Conservation (phyloP, 345 rosid genomes). For the Cochlearia excelsa region DNA sequence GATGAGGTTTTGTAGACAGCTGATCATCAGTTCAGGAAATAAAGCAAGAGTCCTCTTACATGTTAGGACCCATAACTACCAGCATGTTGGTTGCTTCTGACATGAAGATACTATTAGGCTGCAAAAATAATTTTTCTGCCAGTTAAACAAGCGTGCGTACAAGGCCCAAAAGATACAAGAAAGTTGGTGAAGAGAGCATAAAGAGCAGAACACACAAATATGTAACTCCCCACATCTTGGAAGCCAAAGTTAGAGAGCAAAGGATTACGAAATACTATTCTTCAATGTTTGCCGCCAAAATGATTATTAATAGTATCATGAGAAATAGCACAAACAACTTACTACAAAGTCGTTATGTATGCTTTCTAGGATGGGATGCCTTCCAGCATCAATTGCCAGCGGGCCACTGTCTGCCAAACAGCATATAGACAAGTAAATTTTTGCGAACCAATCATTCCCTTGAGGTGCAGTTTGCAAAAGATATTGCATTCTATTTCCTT, state of each 20-base stretch:
- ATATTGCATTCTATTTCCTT: neutral
- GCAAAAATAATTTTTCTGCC: conserved; percentile 27
- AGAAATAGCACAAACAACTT: conserved; percentile 31
- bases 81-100: conserved; percentile 94
- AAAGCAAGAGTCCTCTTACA: conserved; percentile 49
- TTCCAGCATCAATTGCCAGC: conserved; percentile 88
- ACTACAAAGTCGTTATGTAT: conserved; percentile 83
- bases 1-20: conserved; percentile 7
- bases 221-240: neutral
- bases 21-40: conserved; percentile 5
- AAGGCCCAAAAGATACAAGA: neutral
- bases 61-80: conserved; percentile 90
- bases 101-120: conserved; percentile 88
- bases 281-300: conserved; percentile 11
- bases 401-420: conserved; percentile 72
- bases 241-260: conserved; percentile 1
- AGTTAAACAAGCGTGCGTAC: conserved; percentile 11
- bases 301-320: conserved; percentile 13
- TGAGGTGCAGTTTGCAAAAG: conserved; percentile 5
- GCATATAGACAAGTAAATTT: conserved; percentile 11
- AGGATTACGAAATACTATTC: conserved; percentile 2
- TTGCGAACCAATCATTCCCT: conserved; percentile 11
- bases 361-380: conserved; percentile 93
- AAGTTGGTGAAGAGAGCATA: neutral
- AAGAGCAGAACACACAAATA: conserved; percentile 1